A percentile compares a stretch with the other conserved stretches of the same genome.
phyloP scores from a whole-genome alignment of 1,284 basidiomycete genomes.

The Porphyrellus sp. region DNA sequence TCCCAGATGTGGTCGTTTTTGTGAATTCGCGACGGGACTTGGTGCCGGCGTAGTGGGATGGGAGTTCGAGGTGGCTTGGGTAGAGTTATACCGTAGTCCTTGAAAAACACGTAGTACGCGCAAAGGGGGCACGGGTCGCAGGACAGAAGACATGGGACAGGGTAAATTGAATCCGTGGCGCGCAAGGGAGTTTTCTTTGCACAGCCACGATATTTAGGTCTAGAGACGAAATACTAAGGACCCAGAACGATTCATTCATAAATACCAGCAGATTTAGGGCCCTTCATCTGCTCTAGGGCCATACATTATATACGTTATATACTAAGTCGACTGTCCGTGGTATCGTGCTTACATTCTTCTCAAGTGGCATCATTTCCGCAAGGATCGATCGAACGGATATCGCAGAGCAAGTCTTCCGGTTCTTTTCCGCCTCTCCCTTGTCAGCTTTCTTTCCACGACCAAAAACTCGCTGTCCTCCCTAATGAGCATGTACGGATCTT shows the following conservation, averaged over 20 bases:
- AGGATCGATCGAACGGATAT: background rate
- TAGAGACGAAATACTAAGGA: no score
- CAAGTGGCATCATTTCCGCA: background rate
- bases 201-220: slow-evolving; percentile 33
- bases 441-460: background rate
- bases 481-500: background rate
- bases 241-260: background rate
- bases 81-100: slow-evolving; percentile 25
- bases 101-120: slow-evolving; percentile 14
- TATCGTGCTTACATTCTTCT: background rate
- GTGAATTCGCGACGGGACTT: slow-evolving; percentile 14
- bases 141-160: slow-evolving; percentile 22
- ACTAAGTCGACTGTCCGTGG: no score
- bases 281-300: no score
- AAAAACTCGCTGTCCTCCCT: background rate
- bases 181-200: background rate
- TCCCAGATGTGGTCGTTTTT: slow-evolving; percentile 43
- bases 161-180: background rate
- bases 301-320: no score
- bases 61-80: slow-evolving; percentile 4
- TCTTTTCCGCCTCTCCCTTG: background rate
- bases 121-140: slow-evolving; percentile 22
- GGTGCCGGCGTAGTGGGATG: background rate
- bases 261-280: no score
- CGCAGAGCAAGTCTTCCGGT: background rate